phyloP scores from a whole-genome alignment of 2,329 filamentous ascomycete genomes.

The Verticillium nubilum region DNA sequence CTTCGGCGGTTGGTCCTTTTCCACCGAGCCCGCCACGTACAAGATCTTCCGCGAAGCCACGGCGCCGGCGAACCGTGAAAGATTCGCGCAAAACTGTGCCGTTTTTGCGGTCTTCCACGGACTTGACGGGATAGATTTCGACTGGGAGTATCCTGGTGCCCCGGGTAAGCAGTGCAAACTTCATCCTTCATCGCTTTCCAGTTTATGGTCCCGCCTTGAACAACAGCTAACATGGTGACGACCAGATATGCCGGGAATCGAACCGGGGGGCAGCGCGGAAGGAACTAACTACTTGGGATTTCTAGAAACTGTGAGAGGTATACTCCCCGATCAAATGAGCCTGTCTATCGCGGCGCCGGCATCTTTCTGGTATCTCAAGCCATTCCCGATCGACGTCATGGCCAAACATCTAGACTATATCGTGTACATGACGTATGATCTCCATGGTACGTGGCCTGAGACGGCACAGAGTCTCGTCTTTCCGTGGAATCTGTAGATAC shows the following conservation, averaged over 20 bases:
- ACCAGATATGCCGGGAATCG: slow-evolving; percentile 25
- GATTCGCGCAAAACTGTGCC: background rate
- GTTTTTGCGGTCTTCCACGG: slow-evolving; percentile 6
- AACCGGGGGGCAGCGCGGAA: slow-evolving; percentile 16
- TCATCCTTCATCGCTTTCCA: too few relatives aligned
- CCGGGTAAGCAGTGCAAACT: background rate
- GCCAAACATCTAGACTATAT: slow-evolving; percentile 23
- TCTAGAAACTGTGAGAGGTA: slow-evolving; percentile 13
- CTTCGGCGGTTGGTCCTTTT: slow-evolving; percentile 32
- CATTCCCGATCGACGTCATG: slow-evolving; percentile 27
- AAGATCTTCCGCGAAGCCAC: background rate
- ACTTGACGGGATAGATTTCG: slow-evolving; percentile 33
- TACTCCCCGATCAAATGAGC: slow-evolving; percentile 14
- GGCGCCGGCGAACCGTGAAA: background rate
- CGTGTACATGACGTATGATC: slow-evolving; percentile 29
- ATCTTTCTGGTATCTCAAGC: slow-evolving; percentile 32
- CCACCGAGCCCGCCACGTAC: background rate
- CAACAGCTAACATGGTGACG: background rate
- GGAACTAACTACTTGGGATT: slow-evolving; percentile 25
- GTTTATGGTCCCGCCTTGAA: too few relatives aligned
- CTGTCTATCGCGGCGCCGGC: slow-evolving; percentile 31
- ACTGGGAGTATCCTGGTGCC: slow-evolving; percentile 39
- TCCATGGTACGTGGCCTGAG: slow-evolving; percentile 29
- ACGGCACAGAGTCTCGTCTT: too few relatives aligned
- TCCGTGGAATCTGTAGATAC: slow-evolving; percentile 1